phyloP scores from a whole-genome alignment of 495 filamentous ascomycete species.

The Penicillium bovifimosum region DNA sequence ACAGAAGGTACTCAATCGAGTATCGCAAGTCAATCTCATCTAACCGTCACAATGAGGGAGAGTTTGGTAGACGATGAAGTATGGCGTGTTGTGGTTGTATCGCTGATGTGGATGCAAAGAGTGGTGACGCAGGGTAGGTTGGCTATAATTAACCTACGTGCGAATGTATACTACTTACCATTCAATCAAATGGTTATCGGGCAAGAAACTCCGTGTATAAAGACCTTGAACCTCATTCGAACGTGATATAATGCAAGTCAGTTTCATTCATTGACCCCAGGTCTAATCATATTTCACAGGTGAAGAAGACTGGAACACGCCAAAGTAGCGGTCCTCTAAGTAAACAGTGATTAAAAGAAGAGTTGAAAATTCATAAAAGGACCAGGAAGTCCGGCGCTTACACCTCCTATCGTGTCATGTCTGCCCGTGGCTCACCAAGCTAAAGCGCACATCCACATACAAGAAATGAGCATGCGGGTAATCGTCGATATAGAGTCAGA shows the following conservation, averaged over 20 bases:
- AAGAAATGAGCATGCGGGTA: constrained; percentile 8
- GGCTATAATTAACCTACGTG: no score
- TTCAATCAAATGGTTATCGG: background rate
- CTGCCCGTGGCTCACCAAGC: constrained; percentile 11
- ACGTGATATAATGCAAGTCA: constrained; percentile 13
- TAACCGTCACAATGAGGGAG: no score
- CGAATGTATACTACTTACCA: no score
- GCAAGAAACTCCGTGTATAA: background rate
- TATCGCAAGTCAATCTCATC: no score
- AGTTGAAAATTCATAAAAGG: constrained; percentile 16
- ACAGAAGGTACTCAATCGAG: no score
- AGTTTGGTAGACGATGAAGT: no score
- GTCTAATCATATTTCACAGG: constrained; percentile 31
- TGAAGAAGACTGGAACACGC: constrained; percentile 8
- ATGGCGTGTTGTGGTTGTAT: no score
- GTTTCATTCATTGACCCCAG: constrained; percentile 10
- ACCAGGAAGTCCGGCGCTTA: constrained; percentile 8
- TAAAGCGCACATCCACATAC: constrained; percentile 16
- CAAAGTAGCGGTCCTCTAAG: constrained; percentile 14
- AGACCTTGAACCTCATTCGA: background rate
- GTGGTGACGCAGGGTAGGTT: no score
- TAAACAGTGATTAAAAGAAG: constrained; percentile 17
- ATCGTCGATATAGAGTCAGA: constrained; percentile 16
- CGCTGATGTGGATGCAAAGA: no score
- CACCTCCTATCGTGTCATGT: constrained; percentile 14